phyloP scores from a whole-genome alignment of 2,329 filamentous ascomycete species.

The Claviceps digitariae region DNA sequence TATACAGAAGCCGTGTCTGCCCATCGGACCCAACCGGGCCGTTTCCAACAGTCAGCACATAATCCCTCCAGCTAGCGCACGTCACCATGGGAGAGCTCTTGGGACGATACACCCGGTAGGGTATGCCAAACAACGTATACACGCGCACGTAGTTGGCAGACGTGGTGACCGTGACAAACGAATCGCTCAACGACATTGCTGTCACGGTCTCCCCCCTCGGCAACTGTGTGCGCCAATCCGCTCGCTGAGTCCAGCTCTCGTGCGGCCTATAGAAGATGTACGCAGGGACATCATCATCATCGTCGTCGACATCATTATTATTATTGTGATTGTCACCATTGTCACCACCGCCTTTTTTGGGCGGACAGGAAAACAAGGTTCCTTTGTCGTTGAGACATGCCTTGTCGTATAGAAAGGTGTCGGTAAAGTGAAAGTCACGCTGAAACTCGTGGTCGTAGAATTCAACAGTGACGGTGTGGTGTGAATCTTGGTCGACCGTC shows the following conservation, averaged over 20 bases:
- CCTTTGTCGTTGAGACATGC: constrained; percentile 82
- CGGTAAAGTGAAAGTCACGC: constrained; percentile 93
- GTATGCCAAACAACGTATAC: constrained; percentile 85
- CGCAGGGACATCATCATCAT: constrained; percentile 48
- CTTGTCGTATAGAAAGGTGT: constrained; percentile 92
- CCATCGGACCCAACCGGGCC: constrained; percentile 73
- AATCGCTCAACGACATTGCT: constrained; percentile 82
- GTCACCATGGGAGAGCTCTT: constrained; percentile 85
- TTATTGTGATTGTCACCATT: too few relatives aligned
- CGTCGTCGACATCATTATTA: constrained; percentile 39
- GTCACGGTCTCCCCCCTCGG: constrained; percentile 75
- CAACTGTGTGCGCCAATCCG: constrained; percentile 82
- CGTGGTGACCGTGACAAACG: constrained; percentile 82
- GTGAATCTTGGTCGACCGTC: constrained; percentile 90
- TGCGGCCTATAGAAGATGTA: constrained; percentile 94
- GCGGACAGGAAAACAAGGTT: constrained; percentile 70
- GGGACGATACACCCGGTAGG: constrained; percentile 77
- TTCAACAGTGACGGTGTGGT: constrained; percentile 89
- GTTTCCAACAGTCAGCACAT: constrained; percentile 92
- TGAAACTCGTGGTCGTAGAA: constrained; percentile 93
- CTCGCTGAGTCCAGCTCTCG: constrained; percentile 85
- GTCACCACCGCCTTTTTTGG: constrained; percentile 22
- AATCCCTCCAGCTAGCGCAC: constrained; percentile 88
- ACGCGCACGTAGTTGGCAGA: constrained; percentile 79
- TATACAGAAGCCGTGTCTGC: constrained; percentile 66